phyloP scores from a whole-genome alignment of 305 asterid genomes.

The Fraxinus velutina region DNA sequence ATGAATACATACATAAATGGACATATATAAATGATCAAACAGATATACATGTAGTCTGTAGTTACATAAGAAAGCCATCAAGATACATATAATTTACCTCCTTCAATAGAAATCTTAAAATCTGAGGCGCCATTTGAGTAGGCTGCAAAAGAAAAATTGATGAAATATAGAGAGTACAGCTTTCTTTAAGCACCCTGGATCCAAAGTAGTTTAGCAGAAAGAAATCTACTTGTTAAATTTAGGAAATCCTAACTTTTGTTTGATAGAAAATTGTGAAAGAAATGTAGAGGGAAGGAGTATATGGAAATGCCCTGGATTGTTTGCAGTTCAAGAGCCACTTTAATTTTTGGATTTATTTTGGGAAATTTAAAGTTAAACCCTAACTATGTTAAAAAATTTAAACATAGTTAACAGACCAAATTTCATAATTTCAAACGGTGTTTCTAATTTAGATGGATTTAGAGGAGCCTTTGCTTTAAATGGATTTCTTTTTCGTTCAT shows the following conservation, averaged over 20 bases:
- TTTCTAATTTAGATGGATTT: too few species aligned
- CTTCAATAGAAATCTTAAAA: slow-evolving; percentile 12
- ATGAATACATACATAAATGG: background rate
- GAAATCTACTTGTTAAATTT: slow-evolving; percentile 16
- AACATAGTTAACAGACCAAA: too few species aligned
- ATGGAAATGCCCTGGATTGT: slow-evolving; percentile 9
- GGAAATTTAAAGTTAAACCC: background rate
- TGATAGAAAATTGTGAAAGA: slow-evolving; percentile 7
- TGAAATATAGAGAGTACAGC: background rate
- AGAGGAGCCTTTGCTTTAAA: background rate
- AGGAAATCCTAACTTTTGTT: slow-evolving; percentile 7
- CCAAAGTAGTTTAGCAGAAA: background rate
- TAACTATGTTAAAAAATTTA: too few species aligned
- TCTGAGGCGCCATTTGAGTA: slow-evolving; percentile 13
- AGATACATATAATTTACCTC: slow-evolving; percentile 18
- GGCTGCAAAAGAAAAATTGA: background rate
- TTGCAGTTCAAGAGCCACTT: slow-evolving; percentile 22
- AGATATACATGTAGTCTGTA: background rate
- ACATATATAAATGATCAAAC: slow-evolving; percentile 9
- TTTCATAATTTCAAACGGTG: too few species aligned
- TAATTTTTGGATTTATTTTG: background rate
- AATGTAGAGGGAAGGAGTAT: background rate
- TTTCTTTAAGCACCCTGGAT: slow-evolving; percentile 22
- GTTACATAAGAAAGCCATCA: background rate
- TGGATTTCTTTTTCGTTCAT: background rate